A percentile compares a stretch with the other conserved stretches of the same genome.
phyloP scores from a whole-genome alignment of 1,284 basidiomycete genomes.

The Boletus holoroseus region DNA sequence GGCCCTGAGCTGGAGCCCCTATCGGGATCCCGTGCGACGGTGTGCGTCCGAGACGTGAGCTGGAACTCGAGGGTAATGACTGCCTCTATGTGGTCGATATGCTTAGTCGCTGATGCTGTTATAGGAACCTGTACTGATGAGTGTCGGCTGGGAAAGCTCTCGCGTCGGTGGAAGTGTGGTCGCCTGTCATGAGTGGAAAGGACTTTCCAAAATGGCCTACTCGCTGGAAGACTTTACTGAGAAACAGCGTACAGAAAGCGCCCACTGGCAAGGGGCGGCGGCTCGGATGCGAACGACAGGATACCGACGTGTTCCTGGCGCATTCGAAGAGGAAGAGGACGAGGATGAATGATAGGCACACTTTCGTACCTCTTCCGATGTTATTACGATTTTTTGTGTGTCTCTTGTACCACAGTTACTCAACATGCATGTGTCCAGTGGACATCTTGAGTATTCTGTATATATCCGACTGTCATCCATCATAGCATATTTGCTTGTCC shows the following conservation, averaged over 20 bases:
- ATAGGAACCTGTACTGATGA: conserved; percentile 86
- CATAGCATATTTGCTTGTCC: no score
- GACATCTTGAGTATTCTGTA: not conserved
- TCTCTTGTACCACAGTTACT: not conserved
- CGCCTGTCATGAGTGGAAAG: conserved; percentile 93
- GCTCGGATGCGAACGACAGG: conserved; percentile 11
- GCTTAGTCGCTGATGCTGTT: conserved; percentile 11
- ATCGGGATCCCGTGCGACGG: conserved; percentile 28
- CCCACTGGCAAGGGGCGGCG: conserved; percentile 22
- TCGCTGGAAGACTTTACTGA: conserved; percentile 73
- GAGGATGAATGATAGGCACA: conserved; percentile 13
- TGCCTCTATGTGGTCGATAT: not conserved
- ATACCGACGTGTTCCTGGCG: conserved; percentile 27
- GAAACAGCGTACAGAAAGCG: conserved; percentile 40
- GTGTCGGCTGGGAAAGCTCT: conserved; percentile 78
- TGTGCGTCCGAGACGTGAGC: conserved; percentile 87
- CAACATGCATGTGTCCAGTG: no score
- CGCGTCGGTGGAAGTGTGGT: conserved; percentile 78
- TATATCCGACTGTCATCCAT: not conserved
- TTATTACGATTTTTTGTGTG: not conserved
- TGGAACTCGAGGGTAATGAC: conserved; percentile 71
- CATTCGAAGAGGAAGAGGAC: conserved; percentile 27
- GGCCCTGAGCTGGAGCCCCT: conserved; percentile 42
- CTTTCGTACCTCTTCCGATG: not conserved
- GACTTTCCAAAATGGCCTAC: conserved; percentile 65